phyloP scores from a whole-genome alignment of 192 early-diverging fungal species.

The Coemansia sp. region DNA sequence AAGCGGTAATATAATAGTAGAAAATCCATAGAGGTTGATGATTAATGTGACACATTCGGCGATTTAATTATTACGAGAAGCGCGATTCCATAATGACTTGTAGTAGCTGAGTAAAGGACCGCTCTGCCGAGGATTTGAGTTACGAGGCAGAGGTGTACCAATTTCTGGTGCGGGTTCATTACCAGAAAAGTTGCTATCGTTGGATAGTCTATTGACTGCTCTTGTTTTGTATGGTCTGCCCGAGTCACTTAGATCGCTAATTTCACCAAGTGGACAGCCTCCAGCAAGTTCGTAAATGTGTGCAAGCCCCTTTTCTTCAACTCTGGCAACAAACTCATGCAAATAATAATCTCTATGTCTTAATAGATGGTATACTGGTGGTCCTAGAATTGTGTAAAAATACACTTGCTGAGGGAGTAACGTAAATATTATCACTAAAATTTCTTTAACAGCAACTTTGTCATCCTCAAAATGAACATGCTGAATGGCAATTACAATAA shows the following conservation, averaged over 20 bases:
- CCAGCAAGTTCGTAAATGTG: slow-evolving; percentile 37
- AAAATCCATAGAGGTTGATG: too few relatives aligned
- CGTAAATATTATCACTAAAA: slow-evolving; percentile 23
- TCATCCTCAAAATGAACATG: slow-evolving; percentile 20
- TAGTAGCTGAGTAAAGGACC: slow-evolving; percentile 13
- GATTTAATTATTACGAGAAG: too few relatives aligned
- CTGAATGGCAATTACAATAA: slow-evolving; percentile 24
- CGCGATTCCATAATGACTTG: slow-evolving; percentile 5
- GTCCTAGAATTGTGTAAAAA: slow-evolving; percentile 37
- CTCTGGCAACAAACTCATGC: slow-evolving; percentile 17
- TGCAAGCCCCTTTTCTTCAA: slow-evolving; percentile 33
- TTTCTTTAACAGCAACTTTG: slow-evolving; percentile 13
- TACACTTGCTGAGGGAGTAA: slow-evolving; percentile 42
- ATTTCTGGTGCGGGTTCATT: slow-evolving; percentile 22
- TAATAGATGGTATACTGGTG: slow-evolving; percentile 27
- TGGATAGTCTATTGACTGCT: neutral
- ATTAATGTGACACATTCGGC: too few relatives aligned
- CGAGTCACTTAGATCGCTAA: slow-evolving; percentile 23
- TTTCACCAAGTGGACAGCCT: slow-evolving; percentile 37
- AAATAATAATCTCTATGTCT: slow-evolving; percentile 17
- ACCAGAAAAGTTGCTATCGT: slow-evolving; percentile 25
- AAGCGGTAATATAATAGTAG: too few relatives aligned
- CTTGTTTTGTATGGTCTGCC: slow-evolving; percentile 11
- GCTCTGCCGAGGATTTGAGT: slow-evolving; percentile 18
- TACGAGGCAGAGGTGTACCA: slow-evolving; percentile 14